Evolutionary conservation across 176 grass and related monocot species (phyloP).

Genomic region (Triticum timopheevii): DNA sequence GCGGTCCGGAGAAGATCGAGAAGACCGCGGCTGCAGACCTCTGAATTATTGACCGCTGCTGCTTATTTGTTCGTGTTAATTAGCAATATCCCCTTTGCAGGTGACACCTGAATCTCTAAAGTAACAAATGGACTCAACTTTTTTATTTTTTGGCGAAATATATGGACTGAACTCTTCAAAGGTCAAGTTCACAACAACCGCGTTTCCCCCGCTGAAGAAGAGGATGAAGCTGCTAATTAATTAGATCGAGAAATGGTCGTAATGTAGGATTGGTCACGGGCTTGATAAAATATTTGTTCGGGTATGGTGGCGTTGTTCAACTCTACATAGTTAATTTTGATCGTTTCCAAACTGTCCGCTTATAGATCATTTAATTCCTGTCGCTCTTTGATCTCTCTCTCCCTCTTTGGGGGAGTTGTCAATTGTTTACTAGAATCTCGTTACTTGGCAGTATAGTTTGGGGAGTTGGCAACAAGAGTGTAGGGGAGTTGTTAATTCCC

Average conservation of each 20-base stretch:
- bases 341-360: background rate
- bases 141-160: too few relatives aligned
- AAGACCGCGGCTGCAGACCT: conserved; percentile 17
- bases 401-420: too few relatives aligned
- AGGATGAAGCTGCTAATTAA: background rate
- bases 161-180: conserved; percentile 19
- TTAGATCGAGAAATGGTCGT: conserved; percentile 11
- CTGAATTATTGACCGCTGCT: conserved; percentile 10
- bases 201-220: background rate
- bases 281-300: background rate
- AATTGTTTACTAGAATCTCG: too few relatives aligned
- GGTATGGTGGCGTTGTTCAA: background rate
- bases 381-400: too few relatives aligned
- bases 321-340: background rate
- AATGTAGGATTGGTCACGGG: background rate
- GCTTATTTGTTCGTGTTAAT: background rate
- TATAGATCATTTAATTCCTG: too few relatives aligned
- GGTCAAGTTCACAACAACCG: conserved; percentile 36
- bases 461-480: too few relatives aligned
- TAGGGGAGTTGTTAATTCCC: too few relatives aligned
- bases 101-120: background rate
- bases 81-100: conserved; percentile 8
- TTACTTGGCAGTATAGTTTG: too few relatives aligned
- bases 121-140: background rate
- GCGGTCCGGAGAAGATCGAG: background rate